Evolutionary conservation across 2,329 filamentous ascomycete species (phyloP).

Genomic region (Claviceps sp.): DNA sequence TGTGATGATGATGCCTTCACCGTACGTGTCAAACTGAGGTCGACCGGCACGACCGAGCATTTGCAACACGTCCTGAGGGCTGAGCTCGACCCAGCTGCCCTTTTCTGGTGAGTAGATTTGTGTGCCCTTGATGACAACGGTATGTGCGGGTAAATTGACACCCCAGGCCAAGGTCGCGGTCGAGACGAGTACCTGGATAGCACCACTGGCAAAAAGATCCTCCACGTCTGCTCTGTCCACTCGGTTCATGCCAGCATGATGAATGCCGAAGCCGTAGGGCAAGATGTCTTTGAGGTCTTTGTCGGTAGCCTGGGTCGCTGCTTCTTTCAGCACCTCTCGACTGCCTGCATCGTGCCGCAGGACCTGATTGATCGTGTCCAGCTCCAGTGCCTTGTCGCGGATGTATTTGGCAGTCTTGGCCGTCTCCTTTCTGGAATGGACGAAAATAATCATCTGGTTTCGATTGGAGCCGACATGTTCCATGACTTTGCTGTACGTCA

Average conservation of each 20-base stretch:
- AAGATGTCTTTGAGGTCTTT: conserved; percentile 83
- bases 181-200: conserved; percentile 89
- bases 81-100: conserved; percentile 95
- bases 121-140: conserved; percentile 97
- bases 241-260: conserved; percentile 94
- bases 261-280: conserved; percentile 94
- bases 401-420: conserved; percentile 95
- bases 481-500: conserved; percentile 93
- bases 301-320: conserved; percentile 71
- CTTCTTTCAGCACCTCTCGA: conserved; percentile 74
- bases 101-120: conserved; percentile 97
- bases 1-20: conserved; percentile 97
- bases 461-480: conserved; percentile 87
- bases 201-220: conserved; percentile 81
- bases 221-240: conserved; percentile 92
- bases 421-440: conserved; percentile 95
- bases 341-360: conserved; percentile 85
- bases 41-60: conserved; percentile 97
- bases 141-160: conserved; percentile 94
- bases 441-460: conserved; percentile 98
- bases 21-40: conserved; percentile 94
- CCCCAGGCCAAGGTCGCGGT: conserved; percentile 98
- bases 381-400: conserved; percentile 89
- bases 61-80: conserved; percentile 92
- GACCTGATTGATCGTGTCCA: conserved; percentile 94